Conservation (phyloP, 495 filamentous ascomycete species). For the Tuber indicum region DNA sequence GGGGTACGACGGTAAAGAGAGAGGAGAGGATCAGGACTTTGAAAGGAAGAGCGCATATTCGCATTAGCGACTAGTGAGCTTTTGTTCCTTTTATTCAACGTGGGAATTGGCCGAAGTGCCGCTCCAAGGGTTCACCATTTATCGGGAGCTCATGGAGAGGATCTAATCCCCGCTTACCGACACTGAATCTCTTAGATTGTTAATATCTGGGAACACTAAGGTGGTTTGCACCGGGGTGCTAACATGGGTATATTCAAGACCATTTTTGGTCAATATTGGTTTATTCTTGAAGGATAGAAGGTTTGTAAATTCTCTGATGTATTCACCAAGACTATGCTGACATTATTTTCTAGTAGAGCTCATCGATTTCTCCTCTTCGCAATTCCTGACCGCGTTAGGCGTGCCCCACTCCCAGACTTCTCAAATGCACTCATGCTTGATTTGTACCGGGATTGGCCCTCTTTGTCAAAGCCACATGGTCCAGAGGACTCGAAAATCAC, state of each 20-base stretch:
- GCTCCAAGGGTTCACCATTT: neutral
- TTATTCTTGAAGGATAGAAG: conserved; percentile 89
- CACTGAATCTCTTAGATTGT: conserved; percentile 54
- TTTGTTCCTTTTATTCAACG: conserved; percentile 14
- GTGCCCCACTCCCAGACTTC: conserved; percentile 78
- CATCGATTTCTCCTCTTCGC: conserved; percentile 96
- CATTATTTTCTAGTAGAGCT: conserved; percentile 57
- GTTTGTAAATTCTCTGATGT: conserved; percentile 49
- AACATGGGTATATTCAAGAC: conserved; percentile 98
- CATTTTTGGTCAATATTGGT: conserved; percentile 95
- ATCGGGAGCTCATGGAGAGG: neutral
- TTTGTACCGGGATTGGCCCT: conserved; percentile 80
- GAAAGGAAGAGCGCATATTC: conserved; percentile 93
- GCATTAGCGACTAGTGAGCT: conserved; percentile 72
- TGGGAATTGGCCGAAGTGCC: neutral
- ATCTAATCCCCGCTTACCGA: conserved; percentile 16
- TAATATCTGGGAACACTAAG: conserved; percentile 99
- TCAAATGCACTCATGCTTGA: conserved; percentile 85
- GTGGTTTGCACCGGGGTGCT: conserved; percentile 93
- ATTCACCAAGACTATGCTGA: conserved; percentile 26
- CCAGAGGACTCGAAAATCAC: conserved; percentile 82
- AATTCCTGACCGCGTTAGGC: conserved; percentile 90
- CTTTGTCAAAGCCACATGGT: conserved; percentile 80
- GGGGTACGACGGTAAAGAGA: conserved; percentile 92
- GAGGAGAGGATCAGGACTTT: conserved; percentile 87